Conservation (phyloP, 75 land plant genomes). For the Picea sitchensis region DNA sequence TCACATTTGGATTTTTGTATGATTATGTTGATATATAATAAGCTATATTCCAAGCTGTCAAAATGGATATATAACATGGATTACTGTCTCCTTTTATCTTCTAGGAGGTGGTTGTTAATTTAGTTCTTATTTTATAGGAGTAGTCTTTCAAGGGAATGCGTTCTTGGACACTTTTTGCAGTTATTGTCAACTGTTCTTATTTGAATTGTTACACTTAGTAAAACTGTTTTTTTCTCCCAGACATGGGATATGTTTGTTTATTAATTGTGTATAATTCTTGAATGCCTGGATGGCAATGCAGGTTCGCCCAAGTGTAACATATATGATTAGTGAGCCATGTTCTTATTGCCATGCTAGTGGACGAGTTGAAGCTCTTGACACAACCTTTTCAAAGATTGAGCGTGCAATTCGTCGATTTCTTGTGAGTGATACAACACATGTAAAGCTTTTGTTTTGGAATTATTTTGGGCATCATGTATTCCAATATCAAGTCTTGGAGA, state of each 20-base stretch:
- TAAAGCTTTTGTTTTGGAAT: background rate
- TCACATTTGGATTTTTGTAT: background rate
- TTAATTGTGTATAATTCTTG: background rate
- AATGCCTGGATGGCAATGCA: slow-evolving; percentile 11
- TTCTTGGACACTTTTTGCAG: too few species aligned
- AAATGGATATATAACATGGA: background rate
- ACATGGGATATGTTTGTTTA: background rate
- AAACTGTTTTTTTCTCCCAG: background rate
- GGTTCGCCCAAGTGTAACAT: slow-evolving; percentile 97
- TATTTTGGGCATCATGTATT: background rate
- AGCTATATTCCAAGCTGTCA: background rate
- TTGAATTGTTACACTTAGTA: too few species aligned
- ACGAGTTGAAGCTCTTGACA: slow-evolving; percentile 88
- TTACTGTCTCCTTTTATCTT: background rate
- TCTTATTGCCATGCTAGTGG: slow-evolving; percentile 83
- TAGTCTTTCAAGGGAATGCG: background rate
- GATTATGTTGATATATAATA: background rate
- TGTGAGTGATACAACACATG: slow-evolving; percentile 34
- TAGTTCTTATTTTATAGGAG: background rate
- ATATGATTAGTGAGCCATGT: slow-evolving; percentile 89
- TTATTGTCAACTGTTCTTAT: background rate
- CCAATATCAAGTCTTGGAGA: background rate
- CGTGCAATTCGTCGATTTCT: slow-evolving; percentile 76
- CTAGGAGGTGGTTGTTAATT: background rate
- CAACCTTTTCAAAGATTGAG: slow-evolving; percentile 88